Conservation (phyloP, 768 basidiomycete genomes). For the Postia placenta region DNA sequence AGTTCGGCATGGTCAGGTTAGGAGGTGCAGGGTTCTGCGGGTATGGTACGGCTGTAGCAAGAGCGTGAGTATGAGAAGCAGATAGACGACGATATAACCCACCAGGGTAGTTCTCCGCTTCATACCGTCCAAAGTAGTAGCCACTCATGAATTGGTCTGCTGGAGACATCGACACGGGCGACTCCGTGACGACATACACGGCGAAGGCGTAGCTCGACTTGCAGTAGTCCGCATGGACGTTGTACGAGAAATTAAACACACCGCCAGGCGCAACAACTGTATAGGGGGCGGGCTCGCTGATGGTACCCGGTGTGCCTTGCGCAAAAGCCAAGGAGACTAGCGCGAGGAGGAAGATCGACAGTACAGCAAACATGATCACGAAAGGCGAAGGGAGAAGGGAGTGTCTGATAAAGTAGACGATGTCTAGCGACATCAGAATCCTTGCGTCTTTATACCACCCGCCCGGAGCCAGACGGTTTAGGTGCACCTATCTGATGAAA, state of each 20-base stretch:
- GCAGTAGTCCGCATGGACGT: conserved; percentile 34
- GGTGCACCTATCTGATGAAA: background rate
- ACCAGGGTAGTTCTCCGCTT: conserved; percentile 40
- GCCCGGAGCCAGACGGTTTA: background rate
- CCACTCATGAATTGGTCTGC: conserved; percentile 30
- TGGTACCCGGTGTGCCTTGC: conserved; percentile 16
- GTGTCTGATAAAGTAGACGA: background rate
- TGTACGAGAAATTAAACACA: conserved; percentile 35
- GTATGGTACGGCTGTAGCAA: conserved; percentile 33
- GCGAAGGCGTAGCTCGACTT: conserved; percentile 36
- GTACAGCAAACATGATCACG: background rate
- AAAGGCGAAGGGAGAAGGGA: no score
- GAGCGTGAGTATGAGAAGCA: background rate
- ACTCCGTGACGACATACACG: conserved; percentile 33
- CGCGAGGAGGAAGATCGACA: background rate
- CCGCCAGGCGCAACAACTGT: conserved; percentile 34
- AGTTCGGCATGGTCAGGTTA: conserved; percentile 40
- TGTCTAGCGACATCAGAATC: background rate
- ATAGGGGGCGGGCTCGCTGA: conserved; percentile 26
- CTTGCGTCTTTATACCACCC: background rate
- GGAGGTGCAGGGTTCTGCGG: conserved; percentile 33
- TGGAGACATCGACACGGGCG: conserved; percentile 21
- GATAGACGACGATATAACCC: conserved; percentile 2
- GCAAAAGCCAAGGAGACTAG: background rate
- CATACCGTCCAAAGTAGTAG: conserved; percentile 39